phyloP scores from a whole-genome alignment of 805 yeast species.

The Zygosaccharomyces siamensis region DNA sequence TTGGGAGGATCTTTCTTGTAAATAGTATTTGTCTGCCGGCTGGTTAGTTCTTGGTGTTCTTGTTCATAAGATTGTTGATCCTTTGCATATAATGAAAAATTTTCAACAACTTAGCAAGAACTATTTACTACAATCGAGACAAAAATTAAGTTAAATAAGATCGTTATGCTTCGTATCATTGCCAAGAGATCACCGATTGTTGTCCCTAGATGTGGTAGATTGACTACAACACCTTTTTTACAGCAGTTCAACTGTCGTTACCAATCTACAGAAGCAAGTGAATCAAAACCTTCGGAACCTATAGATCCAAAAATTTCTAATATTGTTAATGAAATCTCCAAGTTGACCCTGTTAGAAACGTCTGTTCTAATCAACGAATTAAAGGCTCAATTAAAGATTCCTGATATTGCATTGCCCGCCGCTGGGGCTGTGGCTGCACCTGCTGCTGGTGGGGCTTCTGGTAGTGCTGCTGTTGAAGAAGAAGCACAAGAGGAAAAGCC shows the following conservation, averaged over 20 bases:
- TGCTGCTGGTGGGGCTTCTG: conserved; percentile 56
- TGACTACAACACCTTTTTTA: conserved; percentile 8
- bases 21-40: not conserved
- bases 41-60: not conserved
- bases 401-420: conserved; percentile 86
- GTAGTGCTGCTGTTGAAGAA: conserved; percentile 65
- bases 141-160: not conserved
- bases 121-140: not conserved
- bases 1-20: not conserved
- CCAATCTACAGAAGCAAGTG: conserved; percentile 52
- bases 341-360: conserved; percentile 88
- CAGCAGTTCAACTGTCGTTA: conserved; percentile 35
- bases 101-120: conserved; percentile 5
- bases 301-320: conserved; percentile 83
- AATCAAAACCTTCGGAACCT: conserved; percentile 45
- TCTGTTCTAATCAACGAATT: conserved; percentile 78
- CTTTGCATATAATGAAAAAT: conserved; percentile 8
- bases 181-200: conserved; percentile 15
- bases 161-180: conserved; percentile 14
- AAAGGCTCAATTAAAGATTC: conserved; percentile 78
- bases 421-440: conserved; percentile 50
- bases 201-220: conserved; percentile 10
- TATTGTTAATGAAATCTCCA: conserved; percentile 87
- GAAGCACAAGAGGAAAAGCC: conserved; percentile 68
- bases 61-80: not conserved